Percentiles rank a stretch among this genome's conserved stretches.
Evolutionary conservation across 176 grass and related monocot species (phyloP).

Genomic region (Rhynchospora pubera): DNA sequence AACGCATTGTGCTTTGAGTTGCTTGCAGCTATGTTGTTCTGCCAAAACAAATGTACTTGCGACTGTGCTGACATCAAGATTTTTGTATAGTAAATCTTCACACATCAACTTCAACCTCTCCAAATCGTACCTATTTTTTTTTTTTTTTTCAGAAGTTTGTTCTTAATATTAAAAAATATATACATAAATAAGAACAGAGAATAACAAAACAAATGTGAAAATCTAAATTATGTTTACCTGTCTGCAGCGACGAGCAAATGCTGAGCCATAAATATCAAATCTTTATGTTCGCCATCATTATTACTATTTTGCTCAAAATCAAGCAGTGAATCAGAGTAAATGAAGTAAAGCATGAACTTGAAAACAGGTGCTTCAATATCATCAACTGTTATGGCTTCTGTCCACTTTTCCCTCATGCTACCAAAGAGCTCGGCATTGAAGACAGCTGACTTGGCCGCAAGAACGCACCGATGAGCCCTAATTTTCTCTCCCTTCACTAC

Average conservation of each 20-base stretch:
- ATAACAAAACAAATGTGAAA: too few species aligned
- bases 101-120: not conserved
- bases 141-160: too few species aligned
- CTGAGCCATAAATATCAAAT: not conserved
- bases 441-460: not conserved
- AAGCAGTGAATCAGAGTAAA: not conserved
- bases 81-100: not conserved
- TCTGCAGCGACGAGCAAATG: not conserved
- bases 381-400: not conserved
- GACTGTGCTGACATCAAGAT: not conserved
- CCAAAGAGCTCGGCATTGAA: not conserved
- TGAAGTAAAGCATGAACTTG: not conserved
- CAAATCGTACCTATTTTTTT: not conserved
- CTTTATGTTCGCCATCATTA: not conserved
- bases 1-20: not conserved
- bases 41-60: slow-evolving; percentile 1
- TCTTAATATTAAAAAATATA: too few species aligned
- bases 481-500: not conserved
- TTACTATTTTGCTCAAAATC: too few species aligned
- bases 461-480: not conserved
- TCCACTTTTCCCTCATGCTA: not conserved
- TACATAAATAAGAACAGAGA: too few species aligned
- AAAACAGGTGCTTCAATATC: not conserved
- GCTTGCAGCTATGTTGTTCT: not conserved
- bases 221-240: too few species aligned